Conservation (phyloP, 2,329 filamentous ascomycete species). For the Trichoderma lentiforme region DNA sequence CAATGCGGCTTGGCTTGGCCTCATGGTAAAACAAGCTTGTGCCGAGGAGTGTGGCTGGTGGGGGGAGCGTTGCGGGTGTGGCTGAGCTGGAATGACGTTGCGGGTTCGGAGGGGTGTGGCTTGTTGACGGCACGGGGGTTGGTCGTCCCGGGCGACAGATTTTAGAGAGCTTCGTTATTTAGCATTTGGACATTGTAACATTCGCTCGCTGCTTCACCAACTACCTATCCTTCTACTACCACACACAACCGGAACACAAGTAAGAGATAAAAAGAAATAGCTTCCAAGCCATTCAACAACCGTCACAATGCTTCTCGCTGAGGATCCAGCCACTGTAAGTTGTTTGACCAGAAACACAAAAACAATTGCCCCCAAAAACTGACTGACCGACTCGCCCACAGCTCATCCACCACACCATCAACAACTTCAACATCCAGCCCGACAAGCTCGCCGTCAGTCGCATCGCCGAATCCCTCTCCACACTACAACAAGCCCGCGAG, state of each 20-base stretch:
- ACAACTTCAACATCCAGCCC: constrained; percentile 90
- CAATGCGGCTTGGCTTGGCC: neutral
- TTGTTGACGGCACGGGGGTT: neutral
- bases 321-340: constrained; percentile 80
- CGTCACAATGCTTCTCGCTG: constrained; percentile 81
- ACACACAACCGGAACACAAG: neutral
- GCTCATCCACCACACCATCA: constrained; percentile 88
- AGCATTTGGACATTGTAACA: neutral
- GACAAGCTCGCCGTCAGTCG: constrained; percentile 83
- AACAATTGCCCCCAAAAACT: neutral
- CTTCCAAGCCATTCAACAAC: neutral
- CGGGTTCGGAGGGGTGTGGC: constrained; percentile 13
- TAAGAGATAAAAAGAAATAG: neutral
- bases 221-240: neutral
- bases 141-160: constrained; percentile 17
- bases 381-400: constrained; percentile 33
- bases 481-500: constrained; percentile 79
- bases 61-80: neutral
- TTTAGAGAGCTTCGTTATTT: neutral
- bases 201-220: neutral
- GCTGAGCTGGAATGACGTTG: constrained; percentile 5
- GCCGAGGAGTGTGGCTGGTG: neutral
- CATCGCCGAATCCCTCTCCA: constrained; percentile 77
- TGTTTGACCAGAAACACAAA: neutral
- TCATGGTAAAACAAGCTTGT: neutral